Percentiles rank a stretch among this genome's conserved stretches.
Conservation (phyloP, 78 protist genomes). For the Anaeramoeba flamelloides region DNA sequence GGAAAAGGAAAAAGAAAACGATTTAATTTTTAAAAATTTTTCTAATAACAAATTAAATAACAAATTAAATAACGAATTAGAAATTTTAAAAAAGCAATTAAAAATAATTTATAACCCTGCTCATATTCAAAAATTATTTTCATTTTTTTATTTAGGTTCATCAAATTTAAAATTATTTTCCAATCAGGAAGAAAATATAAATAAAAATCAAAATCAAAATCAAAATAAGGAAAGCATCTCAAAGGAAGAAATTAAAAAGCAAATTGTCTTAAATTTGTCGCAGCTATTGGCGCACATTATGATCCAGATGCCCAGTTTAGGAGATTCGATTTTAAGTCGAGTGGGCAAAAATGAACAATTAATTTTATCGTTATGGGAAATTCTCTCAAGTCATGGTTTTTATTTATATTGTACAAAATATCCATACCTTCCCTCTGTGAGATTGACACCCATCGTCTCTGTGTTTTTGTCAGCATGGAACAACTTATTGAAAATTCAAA, state of each 20-base stretch:
- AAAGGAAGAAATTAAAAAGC: too few relatives aligned
- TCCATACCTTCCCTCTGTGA: too few relatives aligned
- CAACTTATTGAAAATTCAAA: background rate
- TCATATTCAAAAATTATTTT: background rate
- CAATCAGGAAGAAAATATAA: background rate
- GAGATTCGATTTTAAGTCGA: background rate
- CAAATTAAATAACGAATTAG: background rate
- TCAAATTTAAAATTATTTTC: background rate
- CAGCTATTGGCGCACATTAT: too few relatives aligned
- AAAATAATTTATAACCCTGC: background rate
- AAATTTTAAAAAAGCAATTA: background rate
- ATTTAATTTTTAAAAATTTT: background rate
- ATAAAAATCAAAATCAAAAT: constrained; percentile 1
- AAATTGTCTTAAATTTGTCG: too few relatives aligned
- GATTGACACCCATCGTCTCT: too few relatives aligned
- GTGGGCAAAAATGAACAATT: background rate
- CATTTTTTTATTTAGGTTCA: background rate
- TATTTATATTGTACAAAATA: too few relatives aligned
- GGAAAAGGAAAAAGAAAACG: background rate
- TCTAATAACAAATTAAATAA: background rate
- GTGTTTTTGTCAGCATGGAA: too few relatives aligned
- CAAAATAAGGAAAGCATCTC: background rate
- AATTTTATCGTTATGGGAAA: background rate
- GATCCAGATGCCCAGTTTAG: background rate
- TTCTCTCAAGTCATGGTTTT: background rate